Evolutionary conservation across 2,329 filamentous ascomycete genomes (phyloP).

Genomic region (Chaetomium olivaceum): DNA sequence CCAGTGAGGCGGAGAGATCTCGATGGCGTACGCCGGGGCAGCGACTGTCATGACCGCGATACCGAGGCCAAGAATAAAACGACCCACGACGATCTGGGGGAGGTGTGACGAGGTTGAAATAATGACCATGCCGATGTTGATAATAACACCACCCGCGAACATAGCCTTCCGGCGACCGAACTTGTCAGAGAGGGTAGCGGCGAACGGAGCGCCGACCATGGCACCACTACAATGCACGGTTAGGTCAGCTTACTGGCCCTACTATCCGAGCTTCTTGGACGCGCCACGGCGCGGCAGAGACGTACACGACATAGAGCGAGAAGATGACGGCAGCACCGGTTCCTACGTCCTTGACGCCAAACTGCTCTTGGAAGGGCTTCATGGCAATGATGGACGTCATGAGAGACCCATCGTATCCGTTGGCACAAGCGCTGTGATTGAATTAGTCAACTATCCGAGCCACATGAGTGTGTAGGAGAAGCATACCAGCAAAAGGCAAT

Average conservation of each 20-base stretch:
- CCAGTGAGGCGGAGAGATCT: slow-evolving; percentile 53
- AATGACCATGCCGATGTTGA: slow-evolving; percentile 48
- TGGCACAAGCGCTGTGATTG: slow-evolving; percentile 42
- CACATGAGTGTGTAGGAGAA: not conserved
- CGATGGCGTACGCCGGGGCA: slow-evolving; percentile 50
- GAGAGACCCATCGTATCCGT: slow-evolving; percentile 51
- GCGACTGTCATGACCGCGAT: slow-evolving; percentile 52
- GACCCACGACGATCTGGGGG: slow-evolving; percentile 48
- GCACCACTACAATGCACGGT: slow-evolving; percentile 40
- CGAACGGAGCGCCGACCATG: slow-evolving; percentile 44
- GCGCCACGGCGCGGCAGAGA: slow-evolving; percentile 12
- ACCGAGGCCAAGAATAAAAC: slow-evolving; percentile 49
- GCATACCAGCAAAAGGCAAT: slow-evolving; percentile 45
- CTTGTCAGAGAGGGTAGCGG: slow-evolving; percentile 48
- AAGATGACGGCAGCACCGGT: slow-evolving; percentile 45
- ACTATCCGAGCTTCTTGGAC: not conserved
- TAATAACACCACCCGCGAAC: slow-evolving; percentile 47
- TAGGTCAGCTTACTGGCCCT: not conserved
- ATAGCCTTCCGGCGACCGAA: slow-evolving; percentile 48
- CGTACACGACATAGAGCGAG: slow-evolving; percentile 52
- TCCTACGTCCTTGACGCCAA: slow-evolving; percentile 43
- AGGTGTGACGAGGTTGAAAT: slow-evolving; percentile 41
- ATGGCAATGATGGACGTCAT: slow-evolving; percentile 49
- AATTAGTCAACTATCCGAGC: not conserved
- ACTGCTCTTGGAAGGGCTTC: slow-evolving; percentile 44